Conservation (phyloP, 441 rosid species). For the Gossypium laxum region DNA sequence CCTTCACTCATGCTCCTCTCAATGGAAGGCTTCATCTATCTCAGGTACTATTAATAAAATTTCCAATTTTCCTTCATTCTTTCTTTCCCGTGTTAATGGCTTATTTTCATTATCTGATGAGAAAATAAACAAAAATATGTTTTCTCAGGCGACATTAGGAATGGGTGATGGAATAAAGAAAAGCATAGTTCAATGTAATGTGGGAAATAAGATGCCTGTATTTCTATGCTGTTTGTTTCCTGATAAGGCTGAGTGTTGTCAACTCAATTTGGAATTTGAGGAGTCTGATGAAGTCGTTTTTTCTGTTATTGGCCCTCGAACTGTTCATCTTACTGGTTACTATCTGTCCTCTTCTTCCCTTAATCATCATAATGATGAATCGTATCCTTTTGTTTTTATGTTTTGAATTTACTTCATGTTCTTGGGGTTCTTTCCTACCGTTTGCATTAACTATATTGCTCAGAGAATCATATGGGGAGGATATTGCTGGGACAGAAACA, state of each 20-base stretch:
- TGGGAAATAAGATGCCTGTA: constrained; percentile 55
- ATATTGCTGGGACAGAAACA: constrained; percentile 47
- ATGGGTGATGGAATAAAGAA: constrained; percentile 27
- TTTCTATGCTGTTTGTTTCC: constrained; percentile 55
- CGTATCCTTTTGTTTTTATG: constrained; percentile 42
- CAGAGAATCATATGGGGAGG: constrained; percentile 42
- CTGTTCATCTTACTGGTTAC: constrained; percentile 71
- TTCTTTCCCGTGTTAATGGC: not conserved
- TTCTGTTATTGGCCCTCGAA: constrained; percentile 61
- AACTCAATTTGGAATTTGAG: constrained; percentile 55
- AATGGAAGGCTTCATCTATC: constrained; percentile 56
- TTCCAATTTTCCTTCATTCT: not conserved
- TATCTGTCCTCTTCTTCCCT: constrained; percentile 17
- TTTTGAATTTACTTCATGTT: not conserved
- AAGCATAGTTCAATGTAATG: constrained; percentile 59
- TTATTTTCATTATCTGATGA: not conserved
- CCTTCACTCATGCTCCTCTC: constrained; percentile 33
- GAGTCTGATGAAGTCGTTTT: constrained; percentile 58
- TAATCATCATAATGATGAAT: constrained; percentile 28
- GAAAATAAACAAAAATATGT: not conserved
- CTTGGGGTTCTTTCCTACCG: not conserved
- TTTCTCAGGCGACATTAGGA: constrained; percentile 63
- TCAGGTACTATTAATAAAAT: constrained; percentile 25
- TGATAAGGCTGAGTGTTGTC: constrained; percentile 39
- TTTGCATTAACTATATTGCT: constrained; percentile 21